phyloP scores from a whole-genome alignment of 768 basidiomycete genomes.

The Crassisporium funariophilum region DNA sequence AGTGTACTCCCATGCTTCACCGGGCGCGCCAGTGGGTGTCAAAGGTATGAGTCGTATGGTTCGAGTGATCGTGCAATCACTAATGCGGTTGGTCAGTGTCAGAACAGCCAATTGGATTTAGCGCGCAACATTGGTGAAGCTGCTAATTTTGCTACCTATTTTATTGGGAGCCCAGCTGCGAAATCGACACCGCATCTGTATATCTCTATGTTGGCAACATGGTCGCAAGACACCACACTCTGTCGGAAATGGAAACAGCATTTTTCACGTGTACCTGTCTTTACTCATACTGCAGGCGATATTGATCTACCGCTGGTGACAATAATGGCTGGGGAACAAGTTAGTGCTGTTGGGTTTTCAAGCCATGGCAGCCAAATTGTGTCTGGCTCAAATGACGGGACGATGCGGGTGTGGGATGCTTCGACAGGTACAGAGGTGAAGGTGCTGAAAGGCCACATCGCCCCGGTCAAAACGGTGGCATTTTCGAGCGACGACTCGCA shows the following conservation, averaged over 20 bases:
- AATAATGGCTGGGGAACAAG: background rate
- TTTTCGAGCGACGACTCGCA: background rate
- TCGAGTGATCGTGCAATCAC: background rate
- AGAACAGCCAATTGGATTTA: background rate
- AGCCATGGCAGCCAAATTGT: conserved; percentile 17
- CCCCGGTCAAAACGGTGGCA: background rate
- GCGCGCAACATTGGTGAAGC: conserved; percentile 13
- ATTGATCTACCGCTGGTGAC: conserved; percentile 7
- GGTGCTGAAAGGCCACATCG: conserved; percentile 1
- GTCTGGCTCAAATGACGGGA: conserved; percentile 11
- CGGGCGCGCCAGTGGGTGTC: conserved; percentile 7
- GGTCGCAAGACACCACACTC: conserved; percentile 1
- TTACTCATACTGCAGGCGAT: background rate
- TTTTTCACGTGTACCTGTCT: conserved; percentile 11
- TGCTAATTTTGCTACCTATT: conserved; percentile 19
- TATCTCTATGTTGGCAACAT: conserved; percentile 20
- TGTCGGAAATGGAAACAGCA: conserved; percentile 10
- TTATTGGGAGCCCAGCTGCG: conserved; percentile 13
- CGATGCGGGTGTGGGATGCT: conserved; percentile 20
- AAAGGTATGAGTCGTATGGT: background rate
- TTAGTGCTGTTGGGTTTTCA: conserved; percentile 15
- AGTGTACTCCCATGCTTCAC: conserved; percentile 21
- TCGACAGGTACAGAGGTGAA: conserved; percentile 5
- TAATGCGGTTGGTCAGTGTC: background rate
- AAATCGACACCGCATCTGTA: conserved; percentile 21